Evolutionary conservation across 345 rosid genomes (phyloP).

Genomic region (Populus davidiana): DNA sequence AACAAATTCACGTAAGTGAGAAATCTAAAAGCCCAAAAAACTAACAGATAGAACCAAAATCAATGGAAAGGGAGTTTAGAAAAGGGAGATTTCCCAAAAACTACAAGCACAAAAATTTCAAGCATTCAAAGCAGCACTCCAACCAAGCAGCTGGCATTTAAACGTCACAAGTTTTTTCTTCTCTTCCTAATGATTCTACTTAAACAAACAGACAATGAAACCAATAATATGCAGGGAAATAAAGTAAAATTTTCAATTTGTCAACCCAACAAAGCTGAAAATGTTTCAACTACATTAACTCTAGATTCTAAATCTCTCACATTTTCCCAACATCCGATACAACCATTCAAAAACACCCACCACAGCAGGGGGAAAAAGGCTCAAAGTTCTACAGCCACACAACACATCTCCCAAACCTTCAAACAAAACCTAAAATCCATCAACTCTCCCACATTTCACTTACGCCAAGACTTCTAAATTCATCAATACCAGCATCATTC

Average conservation of each 20-base stretch:
- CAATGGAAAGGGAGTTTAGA: neutral
- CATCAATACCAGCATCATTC: neutral
- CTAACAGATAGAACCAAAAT: neutral
- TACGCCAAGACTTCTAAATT: neutral
- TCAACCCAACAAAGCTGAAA: neutral
- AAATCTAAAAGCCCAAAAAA: neutral
- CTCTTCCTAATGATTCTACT: neutral
- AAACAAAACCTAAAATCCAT: neutral
- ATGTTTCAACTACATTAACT: neutral
- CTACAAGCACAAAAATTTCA: neutral
- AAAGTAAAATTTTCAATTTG: neutral
- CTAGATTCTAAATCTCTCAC: neutral
- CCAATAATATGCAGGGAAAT: neutral
- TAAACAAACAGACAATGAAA: neutral
- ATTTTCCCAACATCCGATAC: neutral
- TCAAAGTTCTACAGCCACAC: neutral
- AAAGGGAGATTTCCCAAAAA: neutral
- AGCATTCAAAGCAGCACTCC: neutral
- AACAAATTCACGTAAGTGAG: neutral
- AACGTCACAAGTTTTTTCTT: neutral
- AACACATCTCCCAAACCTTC: neutral
- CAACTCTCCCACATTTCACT: neutral
- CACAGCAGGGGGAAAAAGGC: neutral
- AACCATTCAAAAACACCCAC: neutral
- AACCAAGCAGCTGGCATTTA: neutral